Base-by-base conservation (phyloP, 768 basidiomycete species). In the Trichaptum fuscoviolaceum region DNA sequence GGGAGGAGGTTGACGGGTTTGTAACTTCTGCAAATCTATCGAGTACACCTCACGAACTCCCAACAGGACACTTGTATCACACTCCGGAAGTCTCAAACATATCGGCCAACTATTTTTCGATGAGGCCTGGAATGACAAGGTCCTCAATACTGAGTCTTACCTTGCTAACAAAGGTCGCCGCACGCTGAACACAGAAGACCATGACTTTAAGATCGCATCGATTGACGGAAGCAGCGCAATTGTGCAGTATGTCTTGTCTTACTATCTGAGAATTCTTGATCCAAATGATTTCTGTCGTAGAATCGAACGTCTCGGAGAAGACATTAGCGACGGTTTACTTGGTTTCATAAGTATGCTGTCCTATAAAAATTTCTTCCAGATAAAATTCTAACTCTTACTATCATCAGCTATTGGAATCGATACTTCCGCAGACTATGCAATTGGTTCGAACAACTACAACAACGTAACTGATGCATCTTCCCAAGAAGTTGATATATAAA, bases 61-160 rank as follows among this genome's bases (percentile, higher is more conserved):
- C 18, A 35, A 26, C 59, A 75, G 74, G 15, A 76, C 77, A 1
- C 68, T 77, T 30, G 65, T 75, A 35, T 75, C 78, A 1, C 68
- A 66, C 42, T 67, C 73, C 1, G 76, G 75, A n/a, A 73, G 65
- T 1, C 71, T 76, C 9, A 63, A 71, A 9, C 80, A 81, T 68
- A 70, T 74, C 58, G 80, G 80, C 7, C 78, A 77, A 63, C 68
- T 80, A 15, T 81, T 79, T 75, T 81, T 81, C 72, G 74, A 74
- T 9, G 79, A 80, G 60, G 67, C 65, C 3, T 73, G 75, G 71
- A 75, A 73, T 63, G 70, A 74, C 58, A 64, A 69, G 52, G 75
- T 78, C 34, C 71, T 71, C 64, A 70, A 69, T 7, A 70, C 69
- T 10, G 57, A 68, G 12, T 71, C 74, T 23, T 79, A 79, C 69